Evolutionary conservation across 2,329 filamentous ascomycete species (phyloP).

Genomic region (Aureobasidium sp.): DNA sequence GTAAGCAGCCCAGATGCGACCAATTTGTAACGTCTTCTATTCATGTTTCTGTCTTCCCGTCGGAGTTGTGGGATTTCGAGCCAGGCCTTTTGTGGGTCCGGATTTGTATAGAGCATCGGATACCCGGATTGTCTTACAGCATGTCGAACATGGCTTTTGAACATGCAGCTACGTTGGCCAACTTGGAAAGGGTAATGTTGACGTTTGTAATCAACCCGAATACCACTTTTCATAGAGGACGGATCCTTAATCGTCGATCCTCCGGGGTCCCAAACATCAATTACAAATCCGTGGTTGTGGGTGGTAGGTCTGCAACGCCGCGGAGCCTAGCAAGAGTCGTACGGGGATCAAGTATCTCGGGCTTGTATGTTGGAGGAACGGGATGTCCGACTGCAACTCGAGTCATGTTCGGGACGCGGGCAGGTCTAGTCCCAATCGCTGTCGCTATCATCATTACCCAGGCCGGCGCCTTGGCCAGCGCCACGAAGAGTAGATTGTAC

Average conservation of each 20-base stretch:
- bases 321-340: background rate
- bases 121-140: background rate
- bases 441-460: conserved; percentile 41
- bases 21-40: background rate
- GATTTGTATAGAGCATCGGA: too few relatives aligned
- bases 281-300: background rate
- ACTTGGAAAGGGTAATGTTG: background rate
- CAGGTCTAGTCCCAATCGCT: conserved; percentile 55
- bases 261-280: background rate
- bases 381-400: background rate
- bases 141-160: background rate
- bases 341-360: background rate
- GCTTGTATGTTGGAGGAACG: background rate
- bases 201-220: background rate
- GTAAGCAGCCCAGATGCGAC: background rate
- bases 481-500: conserved; percentile 46
- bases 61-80: background rate
- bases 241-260: background rate
- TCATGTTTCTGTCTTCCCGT: background rate
- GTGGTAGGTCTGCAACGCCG: background rate
- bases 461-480: conserved; percentile 36
- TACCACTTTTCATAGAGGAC: background rate
- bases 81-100: background rate
- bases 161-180: background rate
- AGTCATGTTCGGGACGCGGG: background rate